phyloP scores from a whole-genome alignment of 176 grass and related monocot species.

The Phragmites australis region DNA sequence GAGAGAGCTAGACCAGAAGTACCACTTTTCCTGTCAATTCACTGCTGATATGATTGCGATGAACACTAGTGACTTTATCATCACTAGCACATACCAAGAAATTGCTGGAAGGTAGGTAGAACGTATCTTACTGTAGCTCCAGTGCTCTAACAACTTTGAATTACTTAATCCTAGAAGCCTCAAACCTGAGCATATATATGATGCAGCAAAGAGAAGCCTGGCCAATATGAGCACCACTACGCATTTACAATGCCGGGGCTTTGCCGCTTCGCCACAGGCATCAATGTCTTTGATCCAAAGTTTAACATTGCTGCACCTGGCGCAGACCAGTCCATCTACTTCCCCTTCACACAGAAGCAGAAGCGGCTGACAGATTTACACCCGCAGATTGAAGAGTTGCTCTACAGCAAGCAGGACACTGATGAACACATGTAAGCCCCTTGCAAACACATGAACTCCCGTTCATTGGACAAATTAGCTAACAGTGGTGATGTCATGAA shows the following conservation, averaged over 20 bases:
- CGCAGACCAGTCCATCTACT: slow-evolving; percentile 92
- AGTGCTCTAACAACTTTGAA: background rate
- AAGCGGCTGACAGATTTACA: slow-evolving; percentile 70
- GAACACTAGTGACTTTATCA: slow-evolving; percentile 94
- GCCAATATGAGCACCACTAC: slow-evolving; percentile 87
- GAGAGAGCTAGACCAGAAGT: slow-evolving; percentile 84
- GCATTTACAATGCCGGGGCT: slow-evolving; percentile 91
- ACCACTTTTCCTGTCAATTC: slow-evolving; percentile 99
- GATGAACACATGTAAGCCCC: slow-evolving; percentile 75
- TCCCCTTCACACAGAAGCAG: slow-evolving; percentile 88
- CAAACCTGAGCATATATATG: slow-evolving; percentile 3
- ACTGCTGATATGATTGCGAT: slow-evolving; percentile 97
- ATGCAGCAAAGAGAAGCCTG: slow-evolving; percentile 86
- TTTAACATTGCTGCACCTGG: slow-evolving; percentile 96
- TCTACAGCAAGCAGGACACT: slow-evolving; percentile 76
- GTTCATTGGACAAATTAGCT: slow-evolving; percentile 28
- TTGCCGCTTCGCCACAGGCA: slow-evolving; percentile 79
- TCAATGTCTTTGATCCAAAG: slow-evolving; percentile 91
- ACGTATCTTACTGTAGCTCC: background rate
- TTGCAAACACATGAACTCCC: background rate
- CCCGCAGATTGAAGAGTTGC: slow-evolving; percentile 79
- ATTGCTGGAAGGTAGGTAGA: slow-evolving; percentile 78
- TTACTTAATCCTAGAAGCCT: background rate
- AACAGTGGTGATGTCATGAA: slow-evolving; percentile 20
- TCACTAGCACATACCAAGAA: slow-evolving; percentile 95